These are phyloP conservation scores for Suillus ampliporus DNA, from an alignment of 768 basidiomycete species.

Conservation along the genomic window DNA sequence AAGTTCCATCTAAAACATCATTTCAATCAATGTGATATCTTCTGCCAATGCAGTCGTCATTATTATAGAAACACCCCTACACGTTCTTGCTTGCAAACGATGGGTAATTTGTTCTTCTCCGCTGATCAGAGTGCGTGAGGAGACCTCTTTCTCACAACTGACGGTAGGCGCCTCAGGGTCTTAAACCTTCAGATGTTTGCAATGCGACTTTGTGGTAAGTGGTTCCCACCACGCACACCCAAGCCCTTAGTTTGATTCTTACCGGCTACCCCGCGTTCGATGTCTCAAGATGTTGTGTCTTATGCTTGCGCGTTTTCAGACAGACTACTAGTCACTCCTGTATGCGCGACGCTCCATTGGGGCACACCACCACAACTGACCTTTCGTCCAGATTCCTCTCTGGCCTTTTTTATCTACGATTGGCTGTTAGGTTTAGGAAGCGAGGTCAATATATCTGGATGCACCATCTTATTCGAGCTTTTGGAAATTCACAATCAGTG, in stretches of 20 bases:
- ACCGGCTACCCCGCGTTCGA: neutral
- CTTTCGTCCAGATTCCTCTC: neutral
- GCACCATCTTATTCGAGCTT: neutral
- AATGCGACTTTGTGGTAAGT: neutral
- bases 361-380: neutral
- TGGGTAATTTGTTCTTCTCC: neutral
- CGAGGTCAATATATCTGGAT: conserved; percentile 28
- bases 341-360: neutral
- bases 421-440: conserved; percentile 28
- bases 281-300: neutral
- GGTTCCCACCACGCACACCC: neutral
- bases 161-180: neutral
- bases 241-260: neutral
- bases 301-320: conserved; percentile 1
- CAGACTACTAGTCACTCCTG: conserved; percentile 21
- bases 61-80: conserved; percentile 17
- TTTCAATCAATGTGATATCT: neutral
- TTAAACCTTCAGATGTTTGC: neutral
- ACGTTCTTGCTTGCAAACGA: conserved; percentile 22
- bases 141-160: neutral
- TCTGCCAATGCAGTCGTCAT: conserved; percentile 13
- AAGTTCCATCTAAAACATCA: neutral
- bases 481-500: conserved; percentile 8
- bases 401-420: conserved; percentile 30
- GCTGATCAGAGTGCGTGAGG: neutral